A percentile compares a stretch with the other conserved stretches of the same genome.
These are phyloP conservation scores for Exsudoporus floridanus DNA, from an alignment of 1,284 basidiomycete genomes.

Conservation along the genomic window DNA sequence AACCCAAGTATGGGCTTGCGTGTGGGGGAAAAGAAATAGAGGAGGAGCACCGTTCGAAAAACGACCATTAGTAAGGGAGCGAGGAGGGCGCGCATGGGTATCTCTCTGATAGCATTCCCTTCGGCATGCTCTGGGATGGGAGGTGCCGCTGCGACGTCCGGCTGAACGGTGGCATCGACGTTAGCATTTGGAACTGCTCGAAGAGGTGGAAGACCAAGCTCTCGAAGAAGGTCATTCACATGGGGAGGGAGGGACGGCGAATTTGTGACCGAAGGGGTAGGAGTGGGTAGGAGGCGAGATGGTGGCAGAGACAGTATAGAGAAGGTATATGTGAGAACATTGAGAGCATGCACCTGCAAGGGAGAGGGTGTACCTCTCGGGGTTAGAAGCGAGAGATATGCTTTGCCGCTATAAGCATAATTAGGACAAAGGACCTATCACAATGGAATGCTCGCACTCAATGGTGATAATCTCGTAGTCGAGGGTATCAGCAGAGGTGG, in stretches of 20 bases:
- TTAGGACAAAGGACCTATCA: conserved; percentile 3
- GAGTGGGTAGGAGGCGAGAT: conserved; percentile 34
- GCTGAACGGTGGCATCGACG: conserved; percentile 24
- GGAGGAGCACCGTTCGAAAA: conserved; percentile 65
- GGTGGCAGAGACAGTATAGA: conserved; percentile 43
- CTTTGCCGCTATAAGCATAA: conserved; percentile 46
- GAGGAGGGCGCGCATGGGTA: conserved; percentile 50
- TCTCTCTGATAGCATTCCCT: conserved; percentile 37
- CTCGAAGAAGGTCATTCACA: conserved; percentile 60
- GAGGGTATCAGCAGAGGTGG: conserved; percentile 45
- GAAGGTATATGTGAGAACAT: conserved; percentile 71
- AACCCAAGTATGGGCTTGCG: conserved; percentile 70
- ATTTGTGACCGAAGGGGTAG: conserved; percentile 11
- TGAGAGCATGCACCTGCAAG: conserved; percentile 64
- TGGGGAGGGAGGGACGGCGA: conserved; percentile 33
- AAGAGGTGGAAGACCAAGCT: conserved; percentile 57
- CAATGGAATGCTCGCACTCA: conserved; percentile 42
- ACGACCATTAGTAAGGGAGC: conserved; percentile 65
- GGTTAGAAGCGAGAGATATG: conserved; percentile 56
- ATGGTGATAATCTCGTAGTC: conserved; percentile 58
- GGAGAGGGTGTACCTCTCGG: conserved; percentile 54
- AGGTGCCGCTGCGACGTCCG: conserved; percentile 16
- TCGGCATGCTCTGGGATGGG: conserved; percentile 21
- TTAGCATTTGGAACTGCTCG: conserved; percentile 38
- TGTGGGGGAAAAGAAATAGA: conserved; percentile 78